A percentile compares a stretch with the other conserved stretches of the same genome.
These are phyloP conservation scores for Rhizoclosmatium globosum DNA, from an alignment of 192 early-diverging fungal species.

Conservation along the genomic window DNA sequence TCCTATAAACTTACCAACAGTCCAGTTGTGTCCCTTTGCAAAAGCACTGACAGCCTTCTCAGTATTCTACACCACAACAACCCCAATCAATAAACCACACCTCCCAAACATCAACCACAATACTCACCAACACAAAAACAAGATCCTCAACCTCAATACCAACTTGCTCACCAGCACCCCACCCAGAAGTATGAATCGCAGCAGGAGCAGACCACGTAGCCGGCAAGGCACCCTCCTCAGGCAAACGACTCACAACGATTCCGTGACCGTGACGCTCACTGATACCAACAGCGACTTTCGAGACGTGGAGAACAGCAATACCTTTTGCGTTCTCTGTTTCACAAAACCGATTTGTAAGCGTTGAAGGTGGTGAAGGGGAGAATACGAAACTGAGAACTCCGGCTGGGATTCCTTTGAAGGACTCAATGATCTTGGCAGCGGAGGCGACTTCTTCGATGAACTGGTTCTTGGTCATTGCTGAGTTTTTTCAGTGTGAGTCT, in stretches of 20 bases:
- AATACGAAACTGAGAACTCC: background rate
- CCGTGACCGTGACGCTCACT: conserved; percentile 85
- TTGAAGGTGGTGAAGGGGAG: background rate
- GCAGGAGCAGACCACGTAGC: conserved; percentile 77
- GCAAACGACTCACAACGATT: conserved; percentile 81
- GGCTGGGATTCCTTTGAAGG: background rate
- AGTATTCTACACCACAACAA: background rate
- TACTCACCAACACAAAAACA: background rate
- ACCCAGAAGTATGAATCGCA: background rate
- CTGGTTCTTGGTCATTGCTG: too few relatives aligned
- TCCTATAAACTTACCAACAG: background rate
- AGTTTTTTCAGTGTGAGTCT: too few relatives aligned
- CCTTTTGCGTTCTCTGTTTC: conserved; percentile 30
- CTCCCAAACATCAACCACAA: too few relatives aligned
- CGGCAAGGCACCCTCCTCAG: conserved; percentile 72
- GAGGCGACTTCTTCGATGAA: too few relatives aligned
- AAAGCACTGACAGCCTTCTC: background rate
- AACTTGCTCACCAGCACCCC: background rate
- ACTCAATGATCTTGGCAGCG: too few relatives aligned
- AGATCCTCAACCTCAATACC: background rate
- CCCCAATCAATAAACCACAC: too few relatives aligned
- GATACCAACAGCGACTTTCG: conserved; percentile 90
- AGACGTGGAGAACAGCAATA: conserved; percentile 86
- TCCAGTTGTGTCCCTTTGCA: background rate
- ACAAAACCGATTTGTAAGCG: background rate